Evolutionary conservation across 1,139 yeast species (phyloP), one percentile per base, ranked within the genome.

Genomic region (Pichia sp.): DNA sequence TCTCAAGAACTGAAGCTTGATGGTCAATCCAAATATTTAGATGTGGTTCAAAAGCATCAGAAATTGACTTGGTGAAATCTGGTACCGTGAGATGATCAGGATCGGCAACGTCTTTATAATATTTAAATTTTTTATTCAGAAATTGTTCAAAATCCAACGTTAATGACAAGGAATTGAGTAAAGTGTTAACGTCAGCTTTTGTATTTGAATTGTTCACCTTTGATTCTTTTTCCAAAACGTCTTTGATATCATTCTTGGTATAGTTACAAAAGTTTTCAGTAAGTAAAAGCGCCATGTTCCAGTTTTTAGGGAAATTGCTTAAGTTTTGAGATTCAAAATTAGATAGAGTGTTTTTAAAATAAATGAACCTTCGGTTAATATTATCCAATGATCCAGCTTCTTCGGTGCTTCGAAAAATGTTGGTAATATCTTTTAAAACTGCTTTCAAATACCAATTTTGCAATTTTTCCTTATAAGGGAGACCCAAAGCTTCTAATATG

Each of bases 301-400:
- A 92, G 1, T 66, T 66, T 4, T 69, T 59, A 0, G 95, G 92
- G 60, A 94, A 94, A 36, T 73, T 70, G 9, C 64, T 58, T 3
- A 71, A 60, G 51, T 73, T 78, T 36, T 71, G 72, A 2, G 75
- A 64, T 44, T 77, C 80, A 50, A 83, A 78, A 45, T 77, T 74
- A 7, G 48, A 39, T 47, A 90, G 65, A 1, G 86, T 73, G 53
- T 85, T 79, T 54, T 83, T 81, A 63, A 87, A 83, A 62, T 85
- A 92, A 33, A 90, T 75, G 60, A 79, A 92, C 43, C 98, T 70
- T 53, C 97, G 69, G 26, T 79, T 74, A 40, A 92, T 66, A 62
- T 92, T 92, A 50, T 92, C 98, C 50, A 92, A 66, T 2, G 95
- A 83, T 1, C 97, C 97, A 0, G 98, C 97, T 63, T 90, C 98